Base-by-base conservation (phyloP, 768 basidiomycete species). In the Tubosaeta sp. region DNA sequence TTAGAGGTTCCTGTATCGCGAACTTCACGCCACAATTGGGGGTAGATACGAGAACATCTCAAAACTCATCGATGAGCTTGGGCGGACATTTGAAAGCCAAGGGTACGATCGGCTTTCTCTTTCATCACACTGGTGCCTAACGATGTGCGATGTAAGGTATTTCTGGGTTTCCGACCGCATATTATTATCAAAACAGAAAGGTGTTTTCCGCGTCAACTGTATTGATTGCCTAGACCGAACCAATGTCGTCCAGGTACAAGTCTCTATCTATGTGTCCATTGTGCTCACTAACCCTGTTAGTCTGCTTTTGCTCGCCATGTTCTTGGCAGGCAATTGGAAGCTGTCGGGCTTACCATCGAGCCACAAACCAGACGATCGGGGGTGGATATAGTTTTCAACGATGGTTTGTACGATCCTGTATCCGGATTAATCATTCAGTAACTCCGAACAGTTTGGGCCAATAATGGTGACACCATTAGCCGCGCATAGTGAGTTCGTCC, bases 171-270 rank as follows among this genome's bases (percentile, higher is more conserved):
- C 87, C 2, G 79, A 86, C 50, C 73, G 82, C 29, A 73, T 73
- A 13, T 74, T 86, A 12, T 76, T 95, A 67, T 86, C 90, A 6
- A 79, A 83, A 61, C 95, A 98, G 67, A 85, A 82, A 52, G 92
- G 91, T 1, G 83, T 87, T 3, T 97, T 90, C 70, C 82, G 95
- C 4, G 81, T 93, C 22, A 97, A 95, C 63, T 98, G 95, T 65
- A 95, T 97, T 42, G 95, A 98, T 64, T 95, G 94, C 61, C 73
- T 97, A 38, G 95, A 98, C 65, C 76, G 95, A 47, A 97, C 95
- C 13, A 97, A 95, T 64, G 95, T 97, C 22, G 91, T 97, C 9
- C 86, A 92, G 78, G 91, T 85, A 59, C 46, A 75, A 43, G 12
- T 17, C 13, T 43, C 12, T 43, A 19, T 12, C 32, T 22, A 17